These are phyloP conservation scores for Rhynchospora pubera DNA, from an alignment of 176 grass and related monocot genomes.

Conservation along the genomic window DNA sequence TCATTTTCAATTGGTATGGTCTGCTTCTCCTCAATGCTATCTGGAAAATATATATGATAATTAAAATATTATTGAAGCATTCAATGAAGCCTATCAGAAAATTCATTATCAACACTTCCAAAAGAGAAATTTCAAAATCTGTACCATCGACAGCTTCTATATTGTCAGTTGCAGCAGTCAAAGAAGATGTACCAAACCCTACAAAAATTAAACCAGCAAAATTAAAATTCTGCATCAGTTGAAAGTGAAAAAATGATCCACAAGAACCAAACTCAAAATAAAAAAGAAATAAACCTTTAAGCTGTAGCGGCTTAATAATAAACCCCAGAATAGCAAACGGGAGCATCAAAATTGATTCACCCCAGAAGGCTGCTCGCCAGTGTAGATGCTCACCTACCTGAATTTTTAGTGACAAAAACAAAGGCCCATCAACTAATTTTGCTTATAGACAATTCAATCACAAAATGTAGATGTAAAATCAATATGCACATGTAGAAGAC, in stretches of 20 bases:
- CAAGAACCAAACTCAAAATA: neutral
- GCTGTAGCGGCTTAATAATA: slow-evolving; percentile 76
- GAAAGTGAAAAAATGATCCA: neutral
- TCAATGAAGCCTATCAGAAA: neutral
- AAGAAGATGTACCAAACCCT: slow-evolving; percentile 32
- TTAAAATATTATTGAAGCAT: neutral
- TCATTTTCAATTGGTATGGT: slow-evolving; percentile 7
- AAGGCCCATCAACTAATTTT: neutral
- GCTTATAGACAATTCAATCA: neutral
- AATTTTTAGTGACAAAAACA: neutral
- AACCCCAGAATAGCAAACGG: slow-evolving; percentile 99
- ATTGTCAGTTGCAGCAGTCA: neutral
- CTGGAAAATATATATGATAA: slow-evolving; percentile 37
- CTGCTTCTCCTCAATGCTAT: slow-evolving; percentile 37
- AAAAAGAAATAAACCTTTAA: slow-evolving; percentile 59
- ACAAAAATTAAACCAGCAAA: slow-evolving; percentile 9
- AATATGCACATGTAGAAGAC: neutral
- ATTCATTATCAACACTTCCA: neutral
- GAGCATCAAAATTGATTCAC: slow-evolving; percentile 95
- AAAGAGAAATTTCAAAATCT: neutral
- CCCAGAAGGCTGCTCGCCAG: slow-evolving; percentile 97
- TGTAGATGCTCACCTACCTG: slow-evolving; percentile 61
- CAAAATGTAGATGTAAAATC: neutral
- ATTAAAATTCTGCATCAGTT: slow-evolving; percentile 5
- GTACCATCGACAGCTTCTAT: slow-evolving; percentile 2